Percentiles rank a stretch among this genome's conserved stretches.
phyloP scores from a whole-genome alignment of 2,329 filamentous ascomycete genomes.

The Coniosporium tulheliwenetii region DNA sequence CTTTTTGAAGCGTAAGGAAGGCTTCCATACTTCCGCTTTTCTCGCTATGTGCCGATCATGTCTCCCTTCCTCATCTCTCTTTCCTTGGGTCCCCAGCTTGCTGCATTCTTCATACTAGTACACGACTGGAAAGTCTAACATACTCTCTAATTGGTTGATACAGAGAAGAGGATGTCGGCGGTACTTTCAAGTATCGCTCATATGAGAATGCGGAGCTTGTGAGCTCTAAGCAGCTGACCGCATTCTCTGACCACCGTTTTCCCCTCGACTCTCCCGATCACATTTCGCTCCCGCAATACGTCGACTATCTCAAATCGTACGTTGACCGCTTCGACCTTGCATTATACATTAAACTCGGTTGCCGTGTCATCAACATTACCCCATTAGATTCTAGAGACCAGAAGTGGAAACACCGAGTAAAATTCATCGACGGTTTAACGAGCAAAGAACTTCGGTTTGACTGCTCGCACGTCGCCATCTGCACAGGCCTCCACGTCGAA shows the following conservation, averaged over 20 bases:
- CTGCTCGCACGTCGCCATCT: constrained; percentile 15
- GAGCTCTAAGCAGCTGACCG: constrained; percentile 33
- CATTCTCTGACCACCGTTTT: constrained; percentile 34
- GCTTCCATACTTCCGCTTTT: not conserved
- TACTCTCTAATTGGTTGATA: constrained; percentile 1
- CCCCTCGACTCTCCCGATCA: constrained; percentile 21
- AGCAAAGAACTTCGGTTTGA: constrained; percentile 10
- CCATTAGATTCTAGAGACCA: constrained; percentile 6
- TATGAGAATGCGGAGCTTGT: constrained; percentile 37
- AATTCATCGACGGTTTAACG: constrained; percentile 7
- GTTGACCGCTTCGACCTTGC: constrained; percentile 12
- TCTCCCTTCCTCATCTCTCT: not conserved
- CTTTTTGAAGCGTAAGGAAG: constrained; percentile 26
- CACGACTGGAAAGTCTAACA: not conserved
- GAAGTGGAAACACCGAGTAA: constrained; percentile 14
- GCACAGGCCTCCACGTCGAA: constrained; percentile 15
- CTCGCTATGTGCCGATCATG: not conserved
- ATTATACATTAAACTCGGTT: constrained; percentile 12
- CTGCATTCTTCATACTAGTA: not conserved
- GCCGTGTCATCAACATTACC: constrained; percentile 11
- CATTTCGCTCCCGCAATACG: constrained; percentile 16
- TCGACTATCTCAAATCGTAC: constrained; percentile 14
- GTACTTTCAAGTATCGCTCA: constrained; percentile 30
- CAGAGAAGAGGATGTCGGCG: constrained; percentile 26
- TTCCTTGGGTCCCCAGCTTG: not conserved